Conservation (phyloP, 2,329 filamentous ascomycete genomes). For the Huntiella abstrusa region DNA sequence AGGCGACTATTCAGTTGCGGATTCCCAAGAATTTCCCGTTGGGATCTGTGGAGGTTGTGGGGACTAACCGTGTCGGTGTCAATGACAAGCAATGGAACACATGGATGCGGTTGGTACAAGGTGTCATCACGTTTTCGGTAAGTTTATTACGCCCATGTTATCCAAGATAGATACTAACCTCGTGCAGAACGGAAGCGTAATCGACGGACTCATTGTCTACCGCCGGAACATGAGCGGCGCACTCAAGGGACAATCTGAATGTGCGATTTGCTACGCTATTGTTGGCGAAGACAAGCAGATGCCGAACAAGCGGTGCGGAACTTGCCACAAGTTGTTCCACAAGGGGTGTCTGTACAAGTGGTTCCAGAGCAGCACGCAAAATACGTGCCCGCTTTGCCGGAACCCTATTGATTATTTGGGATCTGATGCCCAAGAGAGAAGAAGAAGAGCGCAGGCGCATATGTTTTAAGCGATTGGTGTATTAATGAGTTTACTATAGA, state of each 20-base stretch:
- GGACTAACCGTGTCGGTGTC: conserved; percentile 68
- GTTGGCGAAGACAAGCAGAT: conserved; percentile 75
- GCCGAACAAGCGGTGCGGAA: conserved; percentile 78
- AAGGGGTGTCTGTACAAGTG: conserved; percentile 80
- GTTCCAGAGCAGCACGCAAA: conserved; percentile 87
- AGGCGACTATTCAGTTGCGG: conserved; percentile 63
- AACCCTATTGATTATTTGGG: conserved; percentile 56
- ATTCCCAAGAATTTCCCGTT: conserved; percentile 72
- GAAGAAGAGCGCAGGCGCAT: conserved; percentile 7
- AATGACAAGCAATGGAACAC: conserved; percentile 82
- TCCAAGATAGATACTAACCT: conserved; percentile 2
- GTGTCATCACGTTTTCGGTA: conserved; percentile 77
- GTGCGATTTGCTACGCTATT: conserved; percentile 92
- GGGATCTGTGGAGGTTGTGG: conserved; percentile 54
- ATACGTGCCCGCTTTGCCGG: conserved; percentile 79
- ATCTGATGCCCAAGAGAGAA: conserved; percentile 18
- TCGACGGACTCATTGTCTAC: conserved; percentile 74
- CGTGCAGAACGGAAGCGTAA: conserved; percentile 55
- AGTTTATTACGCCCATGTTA: conserved; percentile 13
- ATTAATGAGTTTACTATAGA: not conserved
- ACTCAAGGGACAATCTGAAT: conserved; percentile 84
- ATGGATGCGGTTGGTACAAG: conserved; percentile 77
- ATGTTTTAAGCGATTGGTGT: not conserved
- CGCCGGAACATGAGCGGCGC: conserved; percentile 71
- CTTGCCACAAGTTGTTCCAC: conserved; percentile 91